phyloP scores from a whole-genome alignment of 78 protist genomes.

The Monosiga brevicollis region DNA sequence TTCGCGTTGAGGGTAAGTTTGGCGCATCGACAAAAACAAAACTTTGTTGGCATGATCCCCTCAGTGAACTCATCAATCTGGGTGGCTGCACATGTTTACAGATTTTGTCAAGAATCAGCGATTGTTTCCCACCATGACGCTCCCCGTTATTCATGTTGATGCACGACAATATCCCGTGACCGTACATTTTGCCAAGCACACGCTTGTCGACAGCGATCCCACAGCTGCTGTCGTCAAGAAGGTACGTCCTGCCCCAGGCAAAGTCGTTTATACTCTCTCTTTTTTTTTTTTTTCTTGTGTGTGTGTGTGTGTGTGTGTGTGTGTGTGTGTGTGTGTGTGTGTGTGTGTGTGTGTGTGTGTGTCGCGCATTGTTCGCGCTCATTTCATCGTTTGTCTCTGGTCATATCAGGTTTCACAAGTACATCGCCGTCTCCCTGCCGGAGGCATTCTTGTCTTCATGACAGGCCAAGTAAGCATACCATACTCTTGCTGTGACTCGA shows the following conservation, averaged over 20 bases:
- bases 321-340: not conserved
- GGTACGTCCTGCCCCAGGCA: too few species aligned
- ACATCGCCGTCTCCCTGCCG: constrained; percentile 79
- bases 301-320: not conserved
- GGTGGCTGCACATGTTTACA: too few species aligned
- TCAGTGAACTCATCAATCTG: too few species aligned
- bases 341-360: not conserved
- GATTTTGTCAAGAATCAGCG: constrained; percentile 68
- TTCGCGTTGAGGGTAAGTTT: constrained; percentile 53
- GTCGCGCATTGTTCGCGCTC: not conserved
- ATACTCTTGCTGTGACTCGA: too few species aligned
- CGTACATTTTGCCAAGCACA: constrained; percentile 72
- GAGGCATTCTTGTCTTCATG: constrained; percentile 91
- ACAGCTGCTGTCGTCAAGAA: not conserved
- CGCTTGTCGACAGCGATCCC: too few species aligned
- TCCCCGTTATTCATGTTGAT: constrained; percentile 58
- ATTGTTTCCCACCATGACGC: constrained; percentile 63
- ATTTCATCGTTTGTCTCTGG: too few species aligned
- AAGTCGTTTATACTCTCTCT: too few species aligned
- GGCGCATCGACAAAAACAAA: too few species aligned
- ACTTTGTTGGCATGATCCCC: too few species aligned
- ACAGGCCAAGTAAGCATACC: constrained; percentile 75
- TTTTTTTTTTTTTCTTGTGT: too few species aligned
- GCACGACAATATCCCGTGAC: constrained; percentile 80
- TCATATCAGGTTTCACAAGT: constrained; percentile 53